Conservation (phyloP, 2,329 filamentous ascomycete genomes). For the Pestalotiopsis sp. region DNA sequence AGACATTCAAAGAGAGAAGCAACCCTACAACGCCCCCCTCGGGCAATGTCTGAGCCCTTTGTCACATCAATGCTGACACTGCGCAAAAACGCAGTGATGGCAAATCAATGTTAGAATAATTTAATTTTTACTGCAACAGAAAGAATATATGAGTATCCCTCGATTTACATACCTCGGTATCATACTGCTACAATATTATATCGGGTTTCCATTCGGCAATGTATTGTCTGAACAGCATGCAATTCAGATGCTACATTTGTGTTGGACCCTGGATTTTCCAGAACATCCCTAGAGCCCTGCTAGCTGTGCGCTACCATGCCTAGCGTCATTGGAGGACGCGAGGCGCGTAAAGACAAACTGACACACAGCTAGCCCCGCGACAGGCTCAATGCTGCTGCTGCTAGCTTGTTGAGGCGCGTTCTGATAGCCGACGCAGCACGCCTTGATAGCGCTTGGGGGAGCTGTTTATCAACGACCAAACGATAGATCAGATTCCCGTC, state of each 20-base stretch:
- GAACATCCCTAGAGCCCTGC: not conserved
- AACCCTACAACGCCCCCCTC: not conserved
- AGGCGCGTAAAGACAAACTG: conserved; percentile 15
- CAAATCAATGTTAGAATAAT: not conserved
- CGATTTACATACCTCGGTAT: not conserved
- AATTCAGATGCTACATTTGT: not conserved
- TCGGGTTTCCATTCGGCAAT: not conserved
- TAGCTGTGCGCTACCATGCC: conserved; percentile 3
- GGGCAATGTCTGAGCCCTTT: not conserved
- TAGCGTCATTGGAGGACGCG: conserved; percentile 18
- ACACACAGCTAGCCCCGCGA: conserved; percentile 9
- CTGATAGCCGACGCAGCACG: not conserved
- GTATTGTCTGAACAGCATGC: not conserved
- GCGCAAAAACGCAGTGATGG: not conserved
- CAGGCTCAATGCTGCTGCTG: not conserved
- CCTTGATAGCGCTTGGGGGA: not conserved
- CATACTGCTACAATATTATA: no score
- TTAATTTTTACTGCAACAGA: not conserved
- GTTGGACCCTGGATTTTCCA: not conserved
- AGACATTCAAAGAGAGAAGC: not conserved
- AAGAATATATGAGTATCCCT: no score
- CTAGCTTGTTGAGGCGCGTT: not conserved
- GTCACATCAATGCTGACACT: not conserved
- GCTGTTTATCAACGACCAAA: not conserved
- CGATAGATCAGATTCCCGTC: not conserved